Conservation (phyloP, 495 filamentous ascomycete species). For the Trichoderma gamsii region DNA sequence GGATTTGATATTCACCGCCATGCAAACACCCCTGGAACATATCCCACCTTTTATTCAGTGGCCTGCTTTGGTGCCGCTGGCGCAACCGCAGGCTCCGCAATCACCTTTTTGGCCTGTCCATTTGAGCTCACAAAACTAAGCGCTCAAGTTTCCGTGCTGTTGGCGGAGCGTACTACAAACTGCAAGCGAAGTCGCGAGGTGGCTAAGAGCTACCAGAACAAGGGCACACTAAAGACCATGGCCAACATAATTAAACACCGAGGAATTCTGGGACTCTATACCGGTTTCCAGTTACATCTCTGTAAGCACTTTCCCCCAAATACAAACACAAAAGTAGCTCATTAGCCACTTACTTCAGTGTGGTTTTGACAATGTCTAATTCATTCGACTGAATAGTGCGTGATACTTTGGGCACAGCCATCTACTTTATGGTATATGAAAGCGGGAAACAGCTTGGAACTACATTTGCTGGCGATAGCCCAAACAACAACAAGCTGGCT, state of each 20-base stretch:
- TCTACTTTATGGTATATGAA: slow-evolving; percentile 92
- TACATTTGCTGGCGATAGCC: slow-evolving; percentile 59
- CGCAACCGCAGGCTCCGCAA: slow-evolving; percentile 68
- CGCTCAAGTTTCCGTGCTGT: slow-evolving; percentile 80
- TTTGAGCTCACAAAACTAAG: slow-evolving; percentile 92
- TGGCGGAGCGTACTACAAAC: slow-evolving; percentile 60
- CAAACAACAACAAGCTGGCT: slow-evolving; percentile 64
- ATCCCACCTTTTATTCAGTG: slow-evolving; percentile 61
- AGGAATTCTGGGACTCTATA: slow-evolving; percentile 75
- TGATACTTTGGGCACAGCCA: slow-evolving; percentile 80
- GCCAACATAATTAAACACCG: slow-evolving; percentile 71
- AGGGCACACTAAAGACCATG: slow-evolving; percentile 75
- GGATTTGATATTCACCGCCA: slow-evolving; percentile 64
- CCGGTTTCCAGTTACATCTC: slow-evolving; percentile 77
- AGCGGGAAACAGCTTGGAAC: slow-evolving; percentile 78
- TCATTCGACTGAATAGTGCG: slow-evolving; percentile 45
- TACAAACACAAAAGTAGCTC: background rate
- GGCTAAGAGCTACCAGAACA: slow-evolving; percentile 65
- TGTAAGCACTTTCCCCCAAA: slow-evolving; percentile 45
- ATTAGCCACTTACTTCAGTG: background rate
- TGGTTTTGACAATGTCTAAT: background rate
- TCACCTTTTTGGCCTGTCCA: slow-evolving; percentile 82
- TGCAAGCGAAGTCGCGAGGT: slow-evolving; percentile 50
- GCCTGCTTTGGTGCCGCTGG: slow-evolving; percentile 73
- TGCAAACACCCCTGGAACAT: slow-evolving; percentile 63